Conservation (phyloP, 352 stramenopile species). For the Globisporangium cylindrosporum region DNA sequence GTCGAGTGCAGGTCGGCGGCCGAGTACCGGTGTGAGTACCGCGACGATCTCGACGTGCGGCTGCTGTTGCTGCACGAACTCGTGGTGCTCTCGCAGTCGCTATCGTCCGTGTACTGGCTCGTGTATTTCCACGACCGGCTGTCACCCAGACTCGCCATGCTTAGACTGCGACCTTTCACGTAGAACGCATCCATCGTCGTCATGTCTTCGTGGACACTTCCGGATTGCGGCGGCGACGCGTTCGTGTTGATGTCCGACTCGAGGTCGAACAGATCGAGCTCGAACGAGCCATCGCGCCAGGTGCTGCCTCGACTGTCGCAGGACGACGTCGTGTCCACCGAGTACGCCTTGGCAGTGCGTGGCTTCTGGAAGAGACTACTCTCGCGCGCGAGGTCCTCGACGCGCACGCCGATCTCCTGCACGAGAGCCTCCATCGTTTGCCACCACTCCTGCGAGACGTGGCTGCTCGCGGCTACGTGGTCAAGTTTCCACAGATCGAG, state of each 20-base stretch:
- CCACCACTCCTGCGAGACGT: conserved; percentile 67
- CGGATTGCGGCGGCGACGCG: conserved; percentile 24
- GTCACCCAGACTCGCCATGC: conserved; percentile 22
- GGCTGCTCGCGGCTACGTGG: conserved; percentile 44
- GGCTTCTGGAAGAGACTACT: conserved; percentile 38
- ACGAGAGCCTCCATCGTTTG: conserved; percentile 31
- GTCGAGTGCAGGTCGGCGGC: conserved; percentile 63
- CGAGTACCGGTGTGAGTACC: conserved; percentile 48
- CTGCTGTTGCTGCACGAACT: conserved; percentile 39
- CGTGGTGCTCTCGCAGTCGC: conserved; percentile 49
- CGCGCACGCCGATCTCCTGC: conserved; percentile 34
- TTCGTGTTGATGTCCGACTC: conserved; percentile 42
- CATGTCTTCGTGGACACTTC: conserved; percentile 29
- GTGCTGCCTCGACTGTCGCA: conserved; percentile 56
- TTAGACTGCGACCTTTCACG: conserved; percentile 37
- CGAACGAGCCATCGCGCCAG: conserved; percentile 52
- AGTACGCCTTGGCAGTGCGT: conserved; percentile 40
- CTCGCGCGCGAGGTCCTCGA: conserved; percentile 49
- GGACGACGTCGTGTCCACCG: conserved; percentile 54
- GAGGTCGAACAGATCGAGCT: conserved; percentile 57
- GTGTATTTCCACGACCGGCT: conserved; percentile 36
- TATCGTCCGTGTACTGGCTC: conserved; percentile 21
- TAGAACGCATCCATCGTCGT: conserved; percentile 21
- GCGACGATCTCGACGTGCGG: conserved; percentile 27
- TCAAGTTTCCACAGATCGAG: conserved; percentile 68